Evolutionary conservation across 73 alveolate genomes (phyloP).

Genomic region (Stentor roeselii): DNA sequence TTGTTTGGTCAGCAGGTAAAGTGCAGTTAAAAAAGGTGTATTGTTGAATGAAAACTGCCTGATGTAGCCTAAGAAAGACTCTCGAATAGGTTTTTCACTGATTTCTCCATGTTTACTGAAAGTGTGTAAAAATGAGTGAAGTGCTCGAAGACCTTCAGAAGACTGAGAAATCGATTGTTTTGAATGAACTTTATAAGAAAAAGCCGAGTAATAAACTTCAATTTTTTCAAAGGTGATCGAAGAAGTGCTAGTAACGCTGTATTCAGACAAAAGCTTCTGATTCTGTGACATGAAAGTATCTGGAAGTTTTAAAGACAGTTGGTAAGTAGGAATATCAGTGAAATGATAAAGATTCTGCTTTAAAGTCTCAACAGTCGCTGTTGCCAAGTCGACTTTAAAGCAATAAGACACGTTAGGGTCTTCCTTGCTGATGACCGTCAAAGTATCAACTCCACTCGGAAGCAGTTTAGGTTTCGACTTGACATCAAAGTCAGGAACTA

Average conservation of each 20-base stretch:
- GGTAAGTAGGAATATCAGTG: background rate
- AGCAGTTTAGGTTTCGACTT: background rate
- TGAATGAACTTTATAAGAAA: background rate
- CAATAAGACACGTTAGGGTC: background rate
- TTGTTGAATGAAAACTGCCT: background rate
- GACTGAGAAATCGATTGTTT: background rate
- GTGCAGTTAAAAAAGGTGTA: background rate
- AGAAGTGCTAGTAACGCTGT: background rate
- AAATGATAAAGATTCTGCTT: constrained; percentile 10
- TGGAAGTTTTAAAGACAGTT: background rate
- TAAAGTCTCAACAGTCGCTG: background rate
- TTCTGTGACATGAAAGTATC: background rate
- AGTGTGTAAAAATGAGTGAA: background rate
- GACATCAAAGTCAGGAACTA: constrained; percentile 7
- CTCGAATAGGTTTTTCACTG: constrained; percentile 14
- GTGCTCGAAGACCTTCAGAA: background rate
- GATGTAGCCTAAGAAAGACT: background rate
- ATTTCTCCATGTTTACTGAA: background rate
- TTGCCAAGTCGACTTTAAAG: background rate
- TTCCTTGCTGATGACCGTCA: background rate
- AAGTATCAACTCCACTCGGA: constrained; percentile 11
- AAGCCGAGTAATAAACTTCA: background rate
- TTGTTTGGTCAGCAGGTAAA: background rate
- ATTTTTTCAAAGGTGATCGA: background rate
- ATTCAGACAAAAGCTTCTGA: background rate